Evolutionary conservation across 176 grass and related monocot genomes (phyloP).

Genomic region (Carex scoparia): DNA sequence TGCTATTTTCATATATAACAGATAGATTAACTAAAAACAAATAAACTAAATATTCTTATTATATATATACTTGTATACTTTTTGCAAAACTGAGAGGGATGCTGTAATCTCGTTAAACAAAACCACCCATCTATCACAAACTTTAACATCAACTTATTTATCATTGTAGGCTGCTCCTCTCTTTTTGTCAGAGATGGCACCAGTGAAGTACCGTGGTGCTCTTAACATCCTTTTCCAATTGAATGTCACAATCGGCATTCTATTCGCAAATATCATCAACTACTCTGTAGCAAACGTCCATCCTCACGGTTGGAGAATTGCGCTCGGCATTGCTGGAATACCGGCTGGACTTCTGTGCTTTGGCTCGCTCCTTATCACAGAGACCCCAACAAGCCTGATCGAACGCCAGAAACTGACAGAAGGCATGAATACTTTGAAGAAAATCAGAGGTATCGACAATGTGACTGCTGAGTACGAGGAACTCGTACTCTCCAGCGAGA

Average conservation of each 20-base stretch:
- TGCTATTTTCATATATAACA: background rate
- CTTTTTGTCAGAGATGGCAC: conserved; percentile 66
- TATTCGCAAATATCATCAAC: conserved; percentile 58
- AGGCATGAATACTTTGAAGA: conserved; percentile 28
- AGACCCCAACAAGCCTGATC: conserved; percentile 64
- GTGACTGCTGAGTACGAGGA: conserved; percentile 47
- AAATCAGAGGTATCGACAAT: conserved; percentile 37
- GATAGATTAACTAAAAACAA: background rate
- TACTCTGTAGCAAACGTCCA: conserved; percentile 35
- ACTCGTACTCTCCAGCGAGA: conserved; percentile 31
- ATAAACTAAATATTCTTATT: background rate
- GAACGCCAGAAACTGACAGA: conserved; percentile 27
- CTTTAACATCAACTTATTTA: background rate
- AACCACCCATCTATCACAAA: background rate
- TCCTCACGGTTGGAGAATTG: conserved; percentile 45
- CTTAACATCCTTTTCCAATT: conserved; percentile 84
- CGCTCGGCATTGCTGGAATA: conserved; percentile 37
- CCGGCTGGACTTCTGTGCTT: conserved; percentile 35
- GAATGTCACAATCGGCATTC: conserved; percentile 58
- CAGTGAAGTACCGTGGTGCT: conserved; percentile 45
- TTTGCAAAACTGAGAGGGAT: background rate
- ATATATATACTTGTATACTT: background rate
- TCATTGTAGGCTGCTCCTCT: conserved; percentile 52
- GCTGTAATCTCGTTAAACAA: background rate
- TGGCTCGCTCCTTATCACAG: conserved; percentile 44